Percentiles rank a stretch among this genome's conserved stretches.
Evolutionary conservation across 2,329 filamentous ascomycete species (phyloP).

Genomic region (Allantophomopsis lycopodina): DNA sequence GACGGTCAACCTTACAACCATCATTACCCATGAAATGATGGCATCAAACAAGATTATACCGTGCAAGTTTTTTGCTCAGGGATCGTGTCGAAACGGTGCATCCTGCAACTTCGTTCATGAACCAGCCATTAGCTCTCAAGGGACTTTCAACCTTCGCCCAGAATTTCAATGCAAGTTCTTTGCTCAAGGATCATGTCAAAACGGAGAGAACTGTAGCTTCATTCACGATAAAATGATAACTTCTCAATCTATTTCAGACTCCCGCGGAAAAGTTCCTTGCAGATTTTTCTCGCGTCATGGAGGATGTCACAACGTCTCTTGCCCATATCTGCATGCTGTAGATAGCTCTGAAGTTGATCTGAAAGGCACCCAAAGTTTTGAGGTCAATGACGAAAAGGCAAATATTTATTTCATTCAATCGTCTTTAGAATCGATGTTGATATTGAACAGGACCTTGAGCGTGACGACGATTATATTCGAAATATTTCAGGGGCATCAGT

Average conservation of each 20-base stretch:
- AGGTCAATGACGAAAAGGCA: conserved; percentile 3
- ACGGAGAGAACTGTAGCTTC: conserved; percentile 1
- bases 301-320: conserved; percentile 4
- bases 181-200: background rate
- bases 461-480: conserved; percentile 10
- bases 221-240: conserved; percentile 4
- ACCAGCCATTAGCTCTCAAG: background rate
- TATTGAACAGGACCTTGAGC: conserved; percentile 6
- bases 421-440: conserved; percentile 4
- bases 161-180: background rate
- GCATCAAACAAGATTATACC: conserved; percentile 4
- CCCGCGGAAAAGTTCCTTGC: conserved; percentile 4
- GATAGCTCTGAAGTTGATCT: background rate
- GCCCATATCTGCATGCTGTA: conserved; percentile 2
- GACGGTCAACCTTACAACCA: background rate
- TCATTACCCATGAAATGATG: background rate
- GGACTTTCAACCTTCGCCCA: background rate
- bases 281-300: conserved; percentile 3
- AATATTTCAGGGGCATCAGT: conserved; percentile 9
- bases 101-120: conserved; percentile 7
- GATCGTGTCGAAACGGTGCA: conserved; percentile 7
- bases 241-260: conserved; percentile 2
- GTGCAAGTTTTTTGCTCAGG: conserved; percentile 7
- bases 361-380: conserved; percentile 2
- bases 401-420: conserved; percentile 1